phyloP scores from a whole-genome alignment of 1,284 basidiomycete genomes.

The Veloporphyrellus conicus region DNA sequence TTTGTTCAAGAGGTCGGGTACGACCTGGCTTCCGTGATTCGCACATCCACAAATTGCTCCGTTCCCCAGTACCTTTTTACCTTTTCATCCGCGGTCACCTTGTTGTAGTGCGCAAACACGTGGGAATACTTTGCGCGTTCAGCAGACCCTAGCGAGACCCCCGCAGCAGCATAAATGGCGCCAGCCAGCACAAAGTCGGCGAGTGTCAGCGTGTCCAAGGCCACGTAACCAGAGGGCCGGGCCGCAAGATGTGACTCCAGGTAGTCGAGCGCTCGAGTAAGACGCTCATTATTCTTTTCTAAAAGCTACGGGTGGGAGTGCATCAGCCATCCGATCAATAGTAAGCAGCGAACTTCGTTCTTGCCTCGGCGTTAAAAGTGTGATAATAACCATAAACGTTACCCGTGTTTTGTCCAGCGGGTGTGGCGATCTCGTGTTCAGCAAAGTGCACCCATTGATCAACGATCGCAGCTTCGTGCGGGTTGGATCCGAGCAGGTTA shows the following conservation, averaged over 20 bases:
- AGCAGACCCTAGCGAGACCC: conserved; percentile 37
- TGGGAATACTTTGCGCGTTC: conserved; percentile 42
- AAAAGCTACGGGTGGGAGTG: background rate
- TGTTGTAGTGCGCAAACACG: conserved; percentile 47
- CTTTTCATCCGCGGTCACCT: conserved; percentile 45
- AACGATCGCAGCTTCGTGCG: conserved; percentile 44
- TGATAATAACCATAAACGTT: background rate
- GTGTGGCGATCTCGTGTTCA: conserved; percentile 40
- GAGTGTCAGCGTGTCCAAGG: conserved; percentile 54
- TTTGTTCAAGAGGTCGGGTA: too few relatives aligned
- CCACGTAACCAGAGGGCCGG: conserved; percentile 39
- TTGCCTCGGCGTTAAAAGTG: conserved; percentile 8
- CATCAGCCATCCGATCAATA: too few relatives aligned
- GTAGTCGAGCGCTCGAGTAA: conserved; percentile 27
- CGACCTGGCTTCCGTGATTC: background rate
- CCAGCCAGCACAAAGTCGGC: conserved; percentile 52
- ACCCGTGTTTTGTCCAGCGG: background rate
- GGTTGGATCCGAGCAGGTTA: conserved; percentile 44
- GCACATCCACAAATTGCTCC: conserved; percentile 1
- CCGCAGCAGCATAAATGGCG: conserved; percentile 28
- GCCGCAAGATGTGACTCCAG: conserved; percentile 51
- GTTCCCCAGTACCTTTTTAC: conserved; percentile 27
- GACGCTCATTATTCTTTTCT: conserved; percentile 9
- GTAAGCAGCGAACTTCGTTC: background rate
- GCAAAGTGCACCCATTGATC: conserved; percentile 50